Percentiles rank a stretch among this genome's conserved stretches.
Evolutionary conservation across 768 basidiomycete species (phyloP).

Genomic region (Auriculariales sp.): DNA sequence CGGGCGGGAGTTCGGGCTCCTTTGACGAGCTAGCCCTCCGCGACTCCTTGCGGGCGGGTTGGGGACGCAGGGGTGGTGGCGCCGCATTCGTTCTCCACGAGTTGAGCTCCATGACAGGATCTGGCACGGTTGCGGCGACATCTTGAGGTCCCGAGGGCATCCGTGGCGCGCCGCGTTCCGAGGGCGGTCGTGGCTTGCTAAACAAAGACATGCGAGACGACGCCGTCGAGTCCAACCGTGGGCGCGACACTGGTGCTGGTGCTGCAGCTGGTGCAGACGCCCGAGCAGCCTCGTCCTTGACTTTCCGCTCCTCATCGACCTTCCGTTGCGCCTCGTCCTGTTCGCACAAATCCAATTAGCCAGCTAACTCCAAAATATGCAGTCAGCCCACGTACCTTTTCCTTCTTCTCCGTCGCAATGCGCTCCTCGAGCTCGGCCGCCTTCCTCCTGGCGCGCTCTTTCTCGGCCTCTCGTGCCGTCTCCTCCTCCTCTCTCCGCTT

Average conservation of each 20-base stretch:
- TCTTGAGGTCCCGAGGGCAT: background rate
- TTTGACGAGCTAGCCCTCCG: background rate
- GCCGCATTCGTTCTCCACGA: slow-evolving; percentile 53
- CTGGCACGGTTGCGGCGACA: background rate
- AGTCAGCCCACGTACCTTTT: slow-evolving; percentile 3
- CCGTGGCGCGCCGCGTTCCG: background rate
- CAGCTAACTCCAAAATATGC: no score
- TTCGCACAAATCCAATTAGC: background rate
- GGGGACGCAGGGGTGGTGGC: slow-evolving; percentile 4
- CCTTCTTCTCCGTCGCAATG: slow-evolving; percentile 7
- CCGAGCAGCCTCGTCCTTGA: slow-evolving; percentile 6
- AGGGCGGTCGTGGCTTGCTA: background rate
- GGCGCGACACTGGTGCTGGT: background rate
- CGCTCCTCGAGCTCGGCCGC: slow-evolving; percentile 22
- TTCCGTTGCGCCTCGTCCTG: slow-evolving; percentile 8
- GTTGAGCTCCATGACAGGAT: slow-evolving; percentile 22
- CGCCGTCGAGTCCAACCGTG: background rate
- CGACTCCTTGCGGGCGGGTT: background rate
- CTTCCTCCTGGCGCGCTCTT: slow-evolving; percentile 68
- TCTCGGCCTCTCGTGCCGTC: slow-evolving; percentile 63
- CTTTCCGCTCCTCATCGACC: slow-evolving; percentile 5
- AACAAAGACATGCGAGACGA: background rate
- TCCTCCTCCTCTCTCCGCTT: slow-evolving; percentile 72
- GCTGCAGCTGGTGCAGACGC: background rate
- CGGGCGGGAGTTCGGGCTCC: background rate